phyloP scores from a whole-genome alignment of 139 green algal genomes.

The Coelastrella sp. region DNA sequence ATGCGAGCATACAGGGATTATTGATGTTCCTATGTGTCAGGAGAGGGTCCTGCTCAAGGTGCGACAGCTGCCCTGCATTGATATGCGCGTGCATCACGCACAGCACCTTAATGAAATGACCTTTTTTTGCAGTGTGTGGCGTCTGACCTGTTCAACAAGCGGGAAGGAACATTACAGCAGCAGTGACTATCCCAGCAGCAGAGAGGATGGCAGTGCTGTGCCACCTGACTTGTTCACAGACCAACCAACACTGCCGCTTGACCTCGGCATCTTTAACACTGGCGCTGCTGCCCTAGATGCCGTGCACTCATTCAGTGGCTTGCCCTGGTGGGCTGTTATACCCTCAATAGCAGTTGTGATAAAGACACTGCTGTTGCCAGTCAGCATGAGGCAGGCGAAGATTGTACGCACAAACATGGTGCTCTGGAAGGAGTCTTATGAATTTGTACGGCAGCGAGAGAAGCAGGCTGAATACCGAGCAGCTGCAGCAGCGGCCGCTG shows the following conservation, averaged over 20 bases:
- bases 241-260: neutral
- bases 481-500: neutral
- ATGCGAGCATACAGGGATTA: no score
- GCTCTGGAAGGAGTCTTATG: conserved; percentile 40
- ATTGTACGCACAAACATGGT: conserved; percentile 43
- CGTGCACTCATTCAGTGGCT: conserved; percentile 61
- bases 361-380: conserved; percentile 15
- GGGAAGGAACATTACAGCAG: neutral
- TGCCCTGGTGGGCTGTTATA: conserved; percentile 77
- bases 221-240: no score
- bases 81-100: no score
- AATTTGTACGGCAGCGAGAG: conserved; percentile 40
- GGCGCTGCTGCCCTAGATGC: conserved; percentile 53
- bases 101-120: neutral
- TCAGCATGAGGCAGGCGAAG: conserved; percentile 26
- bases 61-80: neutral
- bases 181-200: neutral
- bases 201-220: neutral
- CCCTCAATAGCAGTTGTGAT: conserved; percentile 43
- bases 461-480: neutral
- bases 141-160: neutral
- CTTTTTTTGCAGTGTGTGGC: neutral
- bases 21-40: neutral
- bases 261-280: conserved; percentile 29
- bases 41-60: neutral